Base-by-base conservation (phyloP, 768 basidiomycete species). In the Tulasnella sp. region DNA sequence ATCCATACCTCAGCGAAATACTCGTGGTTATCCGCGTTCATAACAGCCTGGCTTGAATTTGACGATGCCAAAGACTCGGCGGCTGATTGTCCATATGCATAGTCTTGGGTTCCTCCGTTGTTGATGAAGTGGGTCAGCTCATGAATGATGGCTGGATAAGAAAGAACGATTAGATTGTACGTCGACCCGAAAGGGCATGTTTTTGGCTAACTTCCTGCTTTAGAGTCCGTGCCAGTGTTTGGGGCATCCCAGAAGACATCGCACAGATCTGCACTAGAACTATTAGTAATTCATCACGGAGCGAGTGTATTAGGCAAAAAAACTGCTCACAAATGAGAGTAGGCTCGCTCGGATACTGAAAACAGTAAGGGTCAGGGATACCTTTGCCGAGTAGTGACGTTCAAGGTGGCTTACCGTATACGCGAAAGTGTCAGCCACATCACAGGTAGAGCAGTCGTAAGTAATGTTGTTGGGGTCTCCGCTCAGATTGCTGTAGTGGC, bases 171-270 rank as follows among this genome's bases (percentile, higher is more conserved):
- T 68, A 27, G 62, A 31, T 31, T 31, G 14, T 68, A 68, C 6
- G 0, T 12, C 21, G 52, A 52, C 10, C 31, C 6, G 31, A 68
- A 9, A 27, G 9, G 27, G 62, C 8, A 34, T 27, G n/a, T 5
- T 52, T n/a, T 52, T 52, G 62, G 16, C 44, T 76, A 19, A 48
- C 44, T 68, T 48, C 56, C 68, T 72, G 78, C 80, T 71, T 75
- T 77, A 56, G 81, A 81, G 46, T 81, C 81, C 18, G 80, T 81
- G 31, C 81, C 81, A 5, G 80, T 76, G 38, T 18, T 77, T 10
- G 79, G 79, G 78, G 79, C 79, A 38, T 46, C 38, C 79, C 79
- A 80, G 62, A 80, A 80, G 19, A 75, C 79, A 34, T 42, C 56
- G 36, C 79, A 74, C 31, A 79, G 78, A n/a, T 48, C 38, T 48